These are phyloP conservation scores for Colletotrichum tropicale DNA, from an alignment of 2,329 filamentous ascomycete genomes.

Conservation along the genomic window DNA sequence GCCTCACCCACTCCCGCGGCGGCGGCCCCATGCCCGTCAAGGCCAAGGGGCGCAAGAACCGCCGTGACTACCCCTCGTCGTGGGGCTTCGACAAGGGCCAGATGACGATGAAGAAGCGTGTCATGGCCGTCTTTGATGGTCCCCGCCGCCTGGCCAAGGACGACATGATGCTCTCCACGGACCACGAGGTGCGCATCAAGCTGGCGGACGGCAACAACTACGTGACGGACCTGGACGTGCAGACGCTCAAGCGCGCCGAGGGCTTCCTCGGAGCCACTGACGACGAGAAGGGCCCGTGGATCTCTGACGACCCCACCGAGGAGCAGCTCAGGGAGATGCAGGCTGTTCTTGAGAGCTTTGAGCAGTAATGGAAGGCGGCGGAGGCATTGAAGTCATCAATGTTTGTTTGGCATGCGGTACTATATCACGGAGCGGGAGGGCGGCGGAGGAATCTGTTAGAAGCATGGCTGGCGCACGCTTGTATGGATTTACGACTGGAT, in stretches of 20 bases:
- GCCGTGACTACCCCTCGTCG: constrained; percentile 89
- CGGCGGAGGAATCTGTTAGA: background rate
- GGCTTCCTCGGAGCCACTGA: constrained; percentile 80
- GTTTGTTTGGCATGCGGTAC: background rate
- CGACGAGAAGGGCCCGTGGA: constrained; percentile 87
- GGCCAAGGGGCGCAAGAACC: constrained; percentile 80
- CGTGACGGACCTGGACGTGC: constrained; percentile 90
- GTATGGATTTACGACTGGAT: background rate
- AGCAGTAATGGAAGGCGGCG: constrained; percentile 3
- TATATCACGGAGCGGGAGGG: background rate
- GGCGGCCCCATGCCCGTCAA: constrained; percentile 64
- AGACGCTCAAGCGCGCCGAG: constrained; percentile 87
- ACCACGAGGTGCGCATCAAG: constrained; percentile 89
- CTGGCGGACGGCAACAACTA: constrained; percentile 79
- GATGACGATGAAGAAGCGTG: constrained; percentile 98
- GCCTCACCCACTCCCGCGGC: constrained; percentile 79
- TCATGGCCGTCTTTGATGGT: constrained; percentile 91
- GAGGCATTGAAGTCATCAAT: background rate
- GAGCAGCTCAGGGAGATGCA: constrained; percentile 67
- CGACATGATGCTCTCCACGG: constrained; percentile 97
- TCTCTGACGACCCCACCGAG: constrained; percentile 72
- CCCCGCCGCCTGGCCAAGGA: constrained; percentile 90
- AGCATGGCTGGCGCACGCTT: constrained; percentile 4
- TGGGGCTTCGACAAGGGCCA: constrained; percentile 93
- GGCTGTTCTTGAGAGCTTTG: constrained; percentile 42